These are phyloP conservation scores for Pulveroboletus sp. DNA, from an alignment of 768 basidiomycete species.

Conservation along the genomic window DNA sequence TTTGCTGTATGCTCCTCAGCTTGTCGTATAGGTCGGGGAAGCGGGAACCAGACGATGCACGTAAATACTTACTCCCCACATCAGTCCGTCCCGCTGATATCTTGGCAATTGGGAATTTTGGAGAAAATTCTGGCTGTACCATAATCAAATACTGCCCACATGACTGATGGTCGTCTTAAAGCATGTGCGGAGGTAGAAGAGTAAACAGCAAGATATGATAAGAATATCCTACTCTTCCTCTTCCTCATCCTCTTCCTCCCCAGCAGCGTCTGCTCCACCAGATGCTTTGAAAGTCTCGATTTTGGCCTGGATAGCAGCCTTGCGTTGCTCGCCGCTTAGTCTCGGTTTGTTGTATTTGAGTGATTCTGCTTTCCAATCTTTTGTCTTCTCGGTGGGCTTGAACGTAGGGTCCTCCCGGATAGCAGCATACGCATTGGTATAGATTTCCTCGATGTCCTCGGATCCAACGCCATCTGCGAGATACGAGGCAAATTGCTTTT, in stretches of 20 bases:
- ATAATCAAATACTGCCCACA: slow-evolving; percentile 9
- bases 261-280: slow-evolving; percentile 42
- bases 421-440: slow-evolving; percentile 85
- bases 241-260: slow-evolving; percentile 33
- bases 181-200: slow-evolving; percentile 2
- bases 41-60: slow-evolving; percentile 37
- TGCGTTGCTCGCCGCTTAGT: slow-evolving; percentile 74
- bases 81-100: slow-evolving; percentile 36
- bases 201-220: neutral
- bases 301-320: slow-evolving; percentile 76
- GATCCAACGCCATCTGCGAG: slow-evolving; percentile 94
- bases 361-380: slow-evolving; percentile 87
- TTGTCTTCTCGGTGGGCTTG: slow-evolving; percentile 83
- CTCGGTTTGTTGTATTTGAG: slow-evolving; percentile 63
- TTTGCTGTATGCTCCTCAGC: slow-evolving; percentile 55
- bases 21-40: slow-evolving; percentile 43
- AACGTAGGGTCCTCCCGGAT: slow-evolving; percentile 94
- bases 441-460: slow-evolving; percentile 97
- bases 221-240: slow-evolving; percentile 51
- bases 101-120: slow-evolving; percentile 54
- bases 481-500: slow-evolving; percentile 95
- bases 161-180: slow-evolving; percentile 12
- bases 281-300: slow-evolving; percentile 86
- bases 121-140: slow-evolving; percentile 31
- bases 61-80: slow-evolving; percentile 39